A percentile compares a stretch with the other conserved stretches of the same genome.
Conservation (phyloP, 768 basidiomycete species). For the Pluteus cervinus region DNA sequence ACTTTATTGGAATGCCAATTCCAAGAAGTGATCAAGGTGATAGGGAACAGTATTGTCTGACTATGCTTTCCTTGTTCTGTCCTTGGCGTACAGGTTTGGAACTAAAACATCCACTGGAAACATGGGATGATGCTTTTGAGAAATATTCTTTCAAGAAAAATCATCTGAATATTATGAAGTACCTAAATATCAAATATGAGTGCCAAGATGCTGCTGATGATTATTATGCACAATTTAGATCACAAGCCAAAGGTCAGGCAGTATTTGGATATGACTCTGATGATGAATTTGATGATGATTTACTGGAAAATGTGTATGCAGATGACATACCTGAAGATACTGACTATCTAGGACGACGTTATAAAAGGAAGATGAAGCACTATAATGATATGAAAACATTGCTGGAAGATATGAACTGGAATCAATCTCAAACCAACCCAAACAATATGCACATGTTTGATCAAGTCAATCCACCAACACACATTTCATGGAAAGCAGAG, state of each 20-base stretch:
- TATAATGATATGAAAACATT: conserved; percentile 7
- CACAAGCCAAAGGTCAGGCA: neutral
- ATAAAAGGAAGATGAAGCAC: neutral
- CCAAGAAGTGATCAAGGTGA: conserved; percentile 18
- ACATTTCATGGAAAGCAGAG: neutral
- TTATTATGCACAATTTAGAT: conserved; percentile 12
- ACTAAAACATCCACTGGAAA: conserved; percentile 11
- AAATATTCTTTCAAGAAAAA: conserved; percentile 9
- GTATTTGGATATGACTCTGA: neutral
- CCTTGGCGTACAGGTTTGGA: conserved; percentile 19
- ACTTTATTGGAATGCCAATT: conserved; percentile 15
- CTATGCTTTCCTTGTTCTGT: conserved; percentile 25
- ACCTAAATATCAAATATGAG: conserved; percentile 7
- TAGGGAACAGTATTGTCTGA: conserved; percentile 19
- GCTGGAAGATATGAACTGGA: conserved; percentile 1
- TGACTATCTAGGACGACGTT: too few species aligned
- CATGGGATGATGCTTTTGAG: conserved; percentile 17
- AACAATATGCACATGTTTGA: conserved; percentile 3
- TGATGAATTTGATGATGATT: too few species aligned
- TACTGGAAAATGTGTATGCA: conserved; percentile 6
- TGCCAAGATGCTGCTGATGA: conserved; percentile 13
- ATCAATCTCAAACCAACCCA: neutral
- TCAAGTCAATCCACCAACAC: conserved; percentile 4
- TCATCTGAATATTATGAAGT: conserved; percentile 11
- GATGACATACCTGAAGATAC: too few species aligned